phyloP scores from a whole-genome alignment of 331 rosid species.

The Quercus lobata region DNA sequence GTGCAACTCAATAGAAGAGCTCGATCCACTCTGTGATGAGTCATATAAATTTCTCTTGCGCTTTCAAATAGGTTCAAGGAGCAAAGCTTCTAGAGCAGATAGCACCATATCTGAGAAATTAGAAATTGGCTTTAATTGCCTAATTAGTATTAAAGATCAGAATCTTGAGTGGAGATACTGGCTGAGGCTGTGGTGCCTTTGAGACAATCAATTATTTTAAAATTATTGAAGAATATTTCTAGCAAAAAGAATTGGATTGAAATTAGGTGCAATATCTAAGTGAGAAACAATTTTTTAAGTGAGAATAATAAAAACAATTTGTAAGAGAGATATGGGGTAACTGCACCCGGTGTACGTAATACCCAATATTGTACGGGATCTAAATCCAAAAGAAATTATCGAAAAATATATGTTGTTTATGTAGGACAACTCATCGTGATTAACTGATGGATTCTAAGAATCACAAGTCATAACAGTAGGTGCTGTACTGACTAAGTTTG shows the following conservation, averaged over 20 bases:
- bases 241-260: too few species aligned
- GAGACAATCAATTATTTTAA: neutral
- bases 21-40: neutral
- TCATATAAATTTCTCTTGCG: neutral
- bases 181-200: neutral
- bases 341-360: too few species aligned
- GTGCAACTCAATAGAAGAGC: neutral
- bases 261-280: too few species aligned
- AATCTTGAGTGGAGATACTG: neutral
- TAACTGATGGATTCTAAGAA: neutral
- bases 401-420: too few species aligned
- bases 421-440: too few species aligned
- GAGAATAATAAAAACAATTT: too few species aligned
- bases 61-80: neutral
- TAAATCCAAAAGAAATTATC: too few species aligned
- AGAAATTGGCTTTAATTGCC: neutral
- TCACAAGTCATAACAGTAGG: neutral
- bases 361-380: too few species aligned
- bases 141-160: neutral
- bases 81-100: neutral
- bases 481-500: neutral
- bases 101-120: neutral
- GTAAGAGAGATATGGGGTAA: too few species aligned
- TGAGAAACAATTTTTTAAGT: too few species aligned
- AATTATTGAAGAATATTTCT: neutral